phyloP scores from a whole-genome alignment of 75 land plant genomes.

The Cunninghamia lanceolata region DNA sequence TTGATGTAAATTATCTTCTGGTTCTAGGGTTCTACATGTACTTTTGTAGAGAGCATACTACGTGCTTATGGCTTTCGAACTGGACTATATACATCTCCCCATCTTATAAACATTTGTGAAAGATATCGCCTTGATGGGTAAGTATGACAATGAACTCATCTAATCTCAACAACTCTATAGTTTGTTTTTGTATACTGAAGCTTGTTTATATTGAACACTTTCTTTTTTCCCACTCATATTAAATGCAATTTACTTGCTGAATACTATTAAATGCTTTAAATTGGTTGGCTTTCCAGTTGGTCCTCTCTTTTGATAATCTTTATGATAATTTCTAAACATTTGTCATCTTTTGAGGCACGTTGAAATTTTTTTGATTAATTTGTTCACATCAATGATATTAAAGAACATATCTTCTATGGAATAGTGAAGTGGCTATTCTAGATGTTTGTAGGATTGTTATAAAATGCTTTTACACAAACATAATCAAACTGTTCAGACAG shows the following conservation, averaged over 20 bases:
- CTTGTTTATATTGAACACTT: neutral
- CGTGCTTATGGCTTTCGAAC: conserved; percentile 78
- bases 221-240: neutral
- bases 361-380: neutral
- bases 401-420: neutral
- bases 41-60: conserved; percentile 77
- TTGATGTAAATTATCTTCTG: neutral
- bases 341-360: neutral
- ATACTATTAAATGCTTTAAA: neutral
- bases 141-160: conserved; percentile 15
- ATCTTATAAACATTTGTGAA: conserved; percentile 83
- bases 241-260: neutral
- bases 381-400: neutral
- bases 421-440: neutral
- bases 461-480: neutral
- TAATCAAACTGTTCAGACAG: neutral
- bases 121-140: conserved; percentile 85
- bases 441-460: neutral
- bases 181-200: neutral
- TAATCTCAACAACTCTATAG: neutral
- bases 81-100: conserved; percentile 93
- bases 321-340: neutral
- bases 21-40: conserved; percentile 82
- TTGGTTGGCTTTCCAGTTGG: neutral
- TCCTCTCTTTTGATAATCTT: neutral